phyloP scores from a whole-genome alignment of 129 eudicot species.

The Glebionis coronaria region DNA sequence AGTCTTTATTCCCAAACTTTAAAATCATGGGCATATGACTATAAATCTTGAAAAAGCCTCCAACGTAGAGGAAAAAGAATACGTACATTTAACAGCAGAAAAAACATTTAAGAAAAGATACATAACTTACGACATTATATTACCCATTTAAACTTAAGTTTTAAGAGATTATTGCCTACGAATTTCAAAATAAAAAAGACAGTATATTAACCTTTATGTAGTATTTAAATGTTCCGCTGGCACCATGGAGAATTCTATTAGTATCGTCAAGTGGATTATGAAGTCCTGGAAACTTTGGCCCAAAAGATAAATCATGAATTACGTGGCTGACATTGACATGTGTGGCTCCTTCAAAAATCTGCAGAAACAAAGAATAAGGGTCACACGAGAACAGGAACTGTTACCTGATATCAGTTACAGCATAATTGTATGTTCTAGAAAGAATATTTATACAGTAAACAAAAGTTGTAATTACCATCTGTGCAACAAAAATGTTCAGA shows the following conservation, averaged over 20 bases:
- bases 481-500: conserved; percentile 89
- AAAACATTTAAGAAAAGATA: no score
- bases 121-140: no score
- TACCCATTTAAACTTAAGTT: neutral
- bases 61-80: no score
- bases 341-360: conserved; percentile 90
- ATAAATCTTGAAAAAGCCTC: no score
- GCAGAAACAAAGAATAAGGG: conserved; percentile 16
- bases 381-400: neutral
- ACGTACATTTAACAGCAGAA: no score
- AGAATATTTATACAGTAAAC: conserved; percentile 1
- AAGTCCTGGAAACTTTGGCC: conserved; percentile 94
- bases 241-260: conserved; percentile 53
- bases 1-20: no score
- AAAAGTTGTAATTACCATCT: conserved; percentile 61
- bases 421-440: neutral
- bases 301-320: conserved; percentile 93
- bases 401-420: neutral
- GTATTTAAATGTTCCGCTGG: conserved; percentile 95
- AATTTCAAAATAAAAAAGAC: neutral
- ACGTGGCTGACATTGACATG: conserved; percentile 96
- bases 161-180: neutral
- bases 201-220: conserved; percentile 78
- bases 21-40: no score
- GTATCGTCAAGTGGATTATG: conserved; percentile 96